Evolutionary conservation across 345 rosid genomes (phyloP), one percentile per base, ranked within the genome.

Genomic region (Citrus medica): DNA sequence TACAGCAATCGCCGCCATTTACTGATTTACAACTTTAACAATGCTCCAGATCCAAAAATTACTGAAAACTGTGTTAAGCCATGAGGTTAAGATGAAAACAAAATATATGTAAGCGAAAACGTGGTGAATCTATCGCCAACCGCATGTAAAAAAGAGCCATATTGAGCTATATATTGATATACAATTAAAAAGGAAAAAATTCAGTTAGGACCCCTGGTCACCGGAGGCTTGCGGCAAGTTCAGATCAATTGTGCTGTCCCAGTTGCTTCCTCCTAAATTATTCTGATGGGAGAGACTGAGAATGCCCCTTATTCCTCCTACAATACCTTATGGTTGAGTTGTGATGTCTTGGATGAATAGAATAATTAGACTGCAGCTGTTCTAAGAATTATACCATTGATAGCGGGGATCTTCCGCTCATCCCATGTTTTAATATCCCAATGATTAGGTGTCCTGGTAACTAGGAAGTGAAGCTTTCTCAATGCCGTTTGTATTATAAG

Each of bases 401-500:
- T 9, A 51, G 58, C 5, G 9, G 27, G 2, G 48, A 22, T 58
- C 25, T 67, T 55, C 40, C 62, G 40, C 62, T 19, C 51, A 68
- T 38, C 55, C 9, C 19, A 32, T 63, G 51, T 10, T 32, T n/a
- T 62, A 48, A 21, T 53, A 38, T 72, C 32, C 33, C 56, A 33
- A 51, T 16, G 22, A 25, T 42, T 56, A 37, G 62, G 25, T 48
- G 65, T 42, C 55, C 70, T 24, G 32, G 42, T 12, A 19, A 28
- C 24, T 66, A 25, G 30, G 68, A 64, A 76, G 76, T 73, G 83
- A 84, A 37, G 86, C 83, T 51, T 78, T 80, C 74, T 74, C 77
- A 30, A 81, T 74, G 21, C 83, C 82, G 35, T 74, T 78, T 9
- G 86, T 72, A 66, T 76, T 75, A 84, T 85, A 85, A 27, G 88